Conservation (phyloP, 495 filamentous ascomycete species). For the Neurospora sp. region DNA sequence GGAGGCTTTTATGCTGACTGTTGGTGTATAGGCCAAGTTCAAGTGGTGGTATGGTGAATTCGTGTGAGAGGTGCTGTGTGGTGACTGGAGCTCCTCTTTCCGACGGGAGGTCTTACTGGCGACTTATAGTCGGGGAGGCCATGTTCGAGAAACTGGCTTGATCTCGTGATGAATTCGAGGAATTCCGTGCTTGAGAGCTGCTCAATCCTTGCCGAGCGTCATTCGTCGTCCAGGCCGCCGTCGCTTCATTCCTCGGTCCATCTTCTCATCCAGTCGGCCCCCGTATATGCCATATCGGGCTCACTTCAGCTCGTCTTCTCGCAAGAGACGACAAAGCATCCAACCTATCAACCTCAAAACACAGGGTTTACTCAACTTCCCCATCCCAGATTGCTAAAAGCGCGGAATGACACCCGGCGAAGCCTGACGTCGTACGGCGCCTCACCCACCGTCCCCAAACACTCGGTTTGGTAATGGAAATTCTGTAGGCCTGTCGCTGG, state of each 20-base stretch:
- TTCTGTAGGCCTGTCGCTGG: background rate
- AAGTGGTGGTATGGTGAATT: background rate
- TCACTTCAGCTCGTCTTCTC: background rate
- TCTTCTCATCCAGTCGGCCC: background rate
- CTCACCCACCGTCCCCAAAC: background rate
- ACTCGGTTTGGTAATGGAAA: background rate
- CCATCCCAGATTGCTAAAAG: background rate
- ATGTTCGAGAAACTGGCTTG: background rate
- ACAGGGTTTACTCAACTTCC: background rate
- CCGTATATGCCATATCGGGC: background rate
- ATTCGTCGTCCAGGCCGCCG: background rate
- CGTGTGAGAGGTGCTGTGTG: background rate
- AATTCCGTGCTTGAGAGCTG: background rate
- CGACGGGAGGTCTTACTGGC: background rate
- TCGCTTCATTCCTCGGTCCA: background rate
- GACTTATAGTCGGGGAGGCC: background rate
- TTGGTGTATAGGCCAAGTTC: background rate
- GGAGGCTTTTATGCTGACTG: fast-evolving
- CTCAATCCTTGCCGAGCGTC: background rate
- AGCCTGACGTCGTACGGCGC: background rate
- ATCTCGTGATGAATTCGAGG: background rate
- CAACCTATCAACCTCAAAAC: background rate
- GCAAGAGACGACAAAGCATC: background rate
- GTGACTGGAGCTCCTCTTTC: background rate
- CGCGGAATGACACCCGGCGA: background rate